Evolutionary conservation across 2,329 filamentous ascomycete genomes (phyloP), one percentile per base, ranked within the genome.

Genomic region (Neonectria hederae): DNA sequence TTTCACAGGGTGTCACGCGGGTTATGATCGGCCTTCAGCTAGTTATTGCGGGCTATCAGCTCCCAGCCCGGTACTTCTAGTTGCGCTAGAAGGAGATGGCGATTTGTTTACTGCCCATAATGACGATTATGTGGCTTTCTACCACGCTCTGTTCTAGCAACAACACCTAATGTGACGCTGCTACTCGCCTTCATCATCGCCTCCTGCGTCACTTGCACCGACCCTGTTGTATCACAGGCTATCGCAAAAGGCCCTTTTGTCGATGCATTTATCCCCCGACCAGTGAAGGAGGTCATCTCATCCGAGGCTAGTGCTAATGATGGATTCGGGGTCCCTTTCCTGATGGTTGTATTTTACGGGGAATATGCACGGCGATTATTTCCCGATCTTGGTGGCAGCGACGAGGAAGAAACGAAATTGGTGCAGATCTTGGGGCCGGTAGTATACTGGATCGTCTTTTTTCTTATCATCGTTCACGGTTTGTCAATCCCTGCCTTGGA

Each of bases 301-400:
- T 82, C 87, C 1, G 87, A 90, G 66, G 87, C 86, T 4, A 88
- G 87, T 7, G 83, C 84, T 3, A 89, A 89, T 65, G 87, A 90
- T 66, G 87, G 87, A 0, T 87, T 90, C 43, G 87, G 85, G 0
- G 89, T 89, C 51, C 87, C 87, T 0, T 89, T 89, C 57, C 78
- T 90, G 5, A 83, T 89, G 78, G 79, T 89, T 1, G 84, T 93
- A 22, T 94, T 93, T 77, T 93, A 94, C 75, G 83, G 93, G 26
- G 80, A 83, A 70, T 80, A 83, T 62, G 78, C 80, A 1, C 74
- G 76, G 11, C 74, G 81, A 14, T 69, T 83, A 4, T 81, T 83
- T 58, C 80, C 79, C 3, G 56, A 75, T n/a, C 58, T 75, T 4
- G 76, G 72, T 24, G 65, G 77, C 7, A 76, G 75, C 9, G 78